Conservation (phyloP, 768 basidiomycete species). For the Dacryopinax spathularia region DNA sequence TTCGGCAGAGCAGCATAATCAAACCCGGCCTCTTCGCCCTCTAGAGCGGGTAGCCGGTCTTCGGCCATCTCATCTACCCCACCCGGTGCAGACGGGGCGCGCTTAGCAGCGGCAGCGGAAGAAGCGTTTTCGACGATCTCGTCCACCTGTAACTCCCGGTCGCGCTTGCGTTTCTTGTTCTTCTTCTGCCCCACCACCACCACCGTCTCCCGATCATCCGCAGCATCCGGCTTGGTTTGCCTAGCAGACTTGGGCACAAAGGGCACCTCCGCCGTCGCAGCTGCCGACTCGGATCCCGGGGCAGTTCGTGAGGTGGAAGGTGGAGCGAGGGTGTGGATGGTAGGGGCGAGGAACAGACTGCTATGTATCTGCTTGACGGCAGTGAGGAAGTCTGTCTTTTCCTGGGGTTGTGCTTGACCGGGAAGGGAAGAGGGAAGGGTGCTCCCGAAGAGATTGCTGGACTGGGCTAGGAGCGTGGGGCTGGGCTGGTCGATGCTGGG, state of each 20-base stretch:
- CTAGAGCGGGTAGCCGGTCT: slow-evolving; percentile 4
- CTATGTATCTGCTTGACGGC: slow-evolving; percentile 54
- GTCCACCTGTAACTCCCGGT: slow-evolving; percentile 1
- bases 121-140: slow-evolving; percentile 5
- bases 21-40: slow-evolving; percentile 27
- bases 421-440: slow-evolving; percentile 6
- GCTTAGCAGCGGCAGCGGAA: slow-evolving; percentile 16
- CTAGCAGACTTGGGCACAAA: slow-evolving; percentile 61
- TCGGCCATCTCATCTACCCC: slow-evolving; percentile 5
- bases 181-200: slow-evolving; percentile 54
- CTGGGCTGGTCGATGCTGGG: slow-evolving; percentile 18
- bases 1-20: slow-evolving; percentile 59
- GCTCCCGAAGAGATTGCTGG: slow-evolving; percentile 7
- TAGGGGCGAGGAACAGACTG: slow-evolving; percentile 38
- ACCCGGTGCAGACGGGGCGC: slow-evolving; percentile 15
- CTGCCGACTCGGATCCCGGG: slow-evolving; percentile 11
- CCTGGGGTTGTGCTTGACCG: not conserved
- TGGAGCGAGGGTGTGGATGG: slow-evolving; percentile 10
- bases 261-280: slow-evolving; percentile 48
- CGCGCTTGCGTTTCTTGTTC: slow-evolving; percentile 52
- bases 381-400: slow-evolving; percentile 30
- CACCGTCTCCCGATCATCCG: slow-evolving; percentile 44
- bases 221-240: slow-evolving; percentile 18
- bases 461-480: slow-evolving; percentile 5
- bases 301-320: too few relatives aligned